Evolutionary conservation across 768 basidiomycete genomes (phyloP), one percentile per base, ranked within the genome.

Genomic region (Austroboletus festivus): DNA sequence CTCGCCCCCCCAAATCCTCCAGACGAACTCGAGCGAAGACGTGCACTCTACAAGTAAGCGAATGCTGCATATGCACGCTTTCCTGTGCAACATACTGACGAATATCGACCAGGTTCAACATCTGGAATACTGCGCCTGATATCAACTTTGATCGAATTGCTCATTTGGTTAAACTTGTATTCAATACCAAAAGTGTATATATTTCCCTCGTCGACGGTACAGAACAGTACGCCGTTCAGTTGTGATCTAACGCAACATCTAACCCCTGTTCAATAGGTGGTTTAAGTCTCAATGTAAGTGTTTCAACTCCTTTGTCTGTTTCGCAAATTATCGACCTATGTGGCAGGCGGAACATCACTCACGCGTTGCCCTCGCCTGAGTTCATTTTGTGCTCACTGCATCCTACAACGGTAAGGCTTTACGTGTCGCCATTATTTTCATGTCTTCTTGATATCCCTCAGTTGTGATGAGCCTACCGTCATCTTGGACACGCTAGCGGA

Each of bases 121-220:
- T 96, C 42, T 85, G 91, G 79, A 82, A 89, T 54, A 93, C 92
- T 0, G 82, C 83, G 15, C 74, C 84, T 9, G 94, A 97, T 64
- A 73, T 81, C 53, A 94, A 95, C 63, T 96, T 97, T 62, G 93
- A 96, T 67, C 81, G 94, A 16, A 94, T 96, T 55, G 89, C 85
- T 15, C 92, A 95, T 64, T 78, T 97, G 22, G 89, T 88, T 34
- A 94, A 94, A 70, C 73, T 96, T 34, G 94, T 97, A 7, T 97
- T 97, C 68, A 87, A 79, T 60, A 89, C 93, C 2, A 89, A 89
- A 63, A 84, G 87, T 13, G 93, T 94, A 2, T 65, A 82, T 20
- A 88, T 97, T 19, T 81, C 86, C 8, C 70, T 95, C 31, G 76
- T 93, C n/a, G 93, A 95, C 62, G 83, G 82, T 12, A 81, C 83